phyloP scores from a whole-genome alignment of 2,329 filamentous ascomycete genomes.

The Nakataea oryzae region DNA sequence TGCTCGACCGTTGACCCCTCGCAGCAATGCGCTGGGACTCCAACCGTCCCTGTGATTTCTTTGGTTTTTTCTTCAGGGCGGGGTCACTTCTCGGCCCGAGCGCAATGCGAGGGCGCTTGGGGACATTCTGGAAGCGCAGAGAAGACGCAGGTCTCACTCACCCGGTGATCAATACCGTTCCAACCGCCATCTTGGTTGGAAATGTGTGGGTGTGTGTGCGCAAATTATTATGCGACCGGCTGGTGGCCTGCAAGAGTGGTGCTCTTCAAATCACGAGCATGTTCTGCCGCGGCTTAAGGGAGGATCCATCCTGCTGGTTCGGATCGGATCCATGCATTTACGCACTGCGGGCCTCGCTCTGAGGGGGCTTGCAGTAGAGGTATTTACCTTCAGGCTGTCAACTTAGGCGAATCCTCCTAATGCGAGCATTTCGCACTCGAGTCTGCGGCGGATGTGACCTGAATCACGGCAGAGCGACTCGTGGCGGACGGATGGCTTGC shows the following conservation, averaged over 20 bases:
- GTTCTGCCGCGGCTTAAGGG: not conserved
- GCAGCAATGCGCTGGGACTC: not conserved
- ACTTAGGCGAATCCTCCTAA: too few relatives aligned
- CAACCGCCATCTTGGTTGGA: slow-evolving; percentile 59
- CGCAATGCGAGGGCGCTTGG: not conserved
- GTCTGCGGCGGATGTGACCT: too few relatives aligned
- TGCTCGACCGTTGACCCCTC: not conserved
- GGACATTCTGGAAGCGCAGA: not conserved
- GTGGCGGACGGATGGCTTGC: not conserved
- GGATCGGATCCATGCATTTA: not conserved
- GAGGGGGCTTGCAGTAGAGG: not conserved
- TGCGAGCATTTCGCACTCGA: too few relatives aligned
- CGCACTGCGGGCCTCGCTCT: not conserved
- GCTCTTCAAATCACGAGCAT: not conserved
- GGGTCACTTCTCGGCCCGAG: not conserved
- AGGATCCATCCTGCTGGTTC: not conserved
- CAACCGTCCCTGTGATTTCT: not conserved
- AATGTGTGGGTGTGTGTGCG: not conserved
- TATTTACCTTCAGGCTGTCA: too few relatives aligned
- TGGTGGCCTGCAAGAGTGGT: not conserved
- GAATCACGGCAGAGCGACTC: not conserved
- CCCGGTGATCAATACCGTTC: slow-evolving; percentile 89
- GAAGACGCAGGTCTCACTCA: slow-evolving; percentile 33
- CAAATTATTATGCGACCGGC: not conserved
- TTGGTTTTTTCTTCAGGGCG: not conserved